Conservation (phyloP, 1,139 yeast species). For the Pichia sp. region DNA sequence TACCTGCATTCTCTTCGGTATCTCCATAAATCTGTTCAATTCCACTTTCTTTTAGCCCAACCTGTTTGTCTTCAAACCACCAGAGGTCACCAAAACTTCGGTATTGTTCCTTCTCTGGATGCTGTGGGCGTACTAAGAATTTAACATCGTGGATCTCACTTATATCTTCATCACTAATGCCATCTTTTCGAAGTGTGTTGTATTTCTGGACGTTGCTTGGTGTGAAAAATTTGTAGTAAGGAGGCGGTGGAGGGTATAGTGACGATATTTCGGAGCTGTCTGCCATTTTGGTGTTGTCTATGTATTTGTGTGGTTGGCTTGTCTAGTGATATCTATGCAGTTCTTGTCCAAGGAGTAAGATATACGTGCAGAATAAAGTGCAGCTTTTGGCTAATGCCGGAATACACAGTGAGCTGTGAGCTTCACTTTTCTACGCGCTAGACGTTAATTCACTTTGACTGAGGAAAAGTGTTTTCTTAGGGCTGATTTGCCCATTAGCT, state of each 20-base stretch:
- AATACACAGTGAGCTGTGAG: too few species aligned
- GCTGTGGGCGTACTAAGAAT: constrained; percentile 48
- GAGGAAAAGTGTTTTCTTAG: not conserved
- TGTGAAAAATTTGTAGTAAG: constrained; percentile 50
- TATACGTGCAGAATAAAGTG: too few species aligned
- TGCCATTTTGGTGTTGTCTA: not conserved
- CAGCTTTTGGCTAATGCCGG: too few species aligned
- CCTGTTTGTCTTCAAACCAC: constrained; percentile 57
- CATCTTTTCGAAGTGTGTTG: constrained; percentile 19
- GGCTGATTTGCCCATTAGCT: not conserved
- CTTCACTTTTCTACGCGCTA: too few species aligned
- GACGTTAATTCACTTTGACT: too few species aligned
- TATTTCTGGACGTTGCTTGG: constrained; percentile 29
- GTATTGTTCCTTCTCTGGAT: constrained; percentile 48
- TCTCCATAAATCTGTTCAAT: constrained; percentile 47
- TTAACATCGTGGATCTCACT: constrained; percentile 39
- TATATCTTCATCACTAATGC: constrained; percentile 22
- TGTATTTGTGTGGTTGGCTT: too few species aligned
- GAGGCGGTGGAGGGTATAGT: constrained; percentile 62
- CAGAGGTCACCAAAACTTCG: constrained; percentile 59
- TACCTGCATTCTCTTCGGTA: not conserved
- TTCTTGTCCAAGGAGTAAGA: too few species aligned
- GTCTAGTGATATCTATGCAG: too few species aligned
- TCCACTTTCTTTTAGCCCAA: constrained; percentile 52
- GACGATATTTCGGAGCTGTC: constrained; percentile 34